Evolutionary conservation across 805 yeast species (phyloP), one percentile per base, ranked within the genome.

Genomic region (Schwanniomyces vanrijiae): DNA sequence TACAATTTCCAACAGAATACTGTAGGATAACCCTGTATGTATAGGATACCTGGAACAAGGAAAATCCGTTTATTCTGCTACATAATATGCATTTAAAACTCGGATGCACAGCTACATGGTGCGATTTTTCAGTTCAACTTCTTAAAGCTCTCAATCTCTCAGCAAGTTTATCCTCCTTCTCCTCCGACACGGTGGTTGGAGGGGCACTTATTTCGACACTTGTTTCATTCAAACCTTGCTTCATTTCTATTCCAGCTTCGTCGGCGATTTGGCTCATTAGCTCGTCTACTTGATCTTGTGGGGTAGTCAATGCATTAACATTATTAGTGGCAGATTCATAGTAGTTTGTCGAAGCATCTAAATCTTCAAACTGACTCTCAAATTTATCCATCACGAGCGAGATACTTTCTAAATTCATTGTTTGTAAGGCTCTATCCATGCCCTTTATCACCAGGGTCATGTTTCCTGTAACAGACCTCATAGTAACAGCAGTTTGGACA

Each of bases 341-440:
- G 63, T 92, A 94, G 54, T 90, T 87, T 0, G 97, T 86, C 26
- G 95, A 82, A 6, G 96, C 94, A 64, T 94, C 99, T 56, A 94
- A 71, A 59, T 94, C 98, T 67, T 94, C 98, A 59, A 94, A 94
- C 65, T 94, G 99, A 47, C 78, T 82, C 66, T 94, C 99, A 64
- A 94, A 94, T 65, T 90, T 91, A 66, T 94, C 99, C 98, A 94
- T 94, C 10, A 94, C 92, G 68, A 90, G 68, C 4, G 97, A 89
- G 25, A 94, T 94, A 56, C 82, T 83, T 66, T 94, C 98, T 52
- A 94, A 72, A 65, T 94, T 94, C 99, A 94, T 94, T 19, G 92
- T 84, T 59, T 89, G 94, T 71, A 94, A 78, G 1, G 99, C 99
- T 59, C 82, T 84, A 66, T 94, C 99, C 98, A 94, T 92, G 8